Evolutionary conservation across 768 basidiomycete genomes (phyloP).

Genomic region (Boletus reticulatus): DNA sequence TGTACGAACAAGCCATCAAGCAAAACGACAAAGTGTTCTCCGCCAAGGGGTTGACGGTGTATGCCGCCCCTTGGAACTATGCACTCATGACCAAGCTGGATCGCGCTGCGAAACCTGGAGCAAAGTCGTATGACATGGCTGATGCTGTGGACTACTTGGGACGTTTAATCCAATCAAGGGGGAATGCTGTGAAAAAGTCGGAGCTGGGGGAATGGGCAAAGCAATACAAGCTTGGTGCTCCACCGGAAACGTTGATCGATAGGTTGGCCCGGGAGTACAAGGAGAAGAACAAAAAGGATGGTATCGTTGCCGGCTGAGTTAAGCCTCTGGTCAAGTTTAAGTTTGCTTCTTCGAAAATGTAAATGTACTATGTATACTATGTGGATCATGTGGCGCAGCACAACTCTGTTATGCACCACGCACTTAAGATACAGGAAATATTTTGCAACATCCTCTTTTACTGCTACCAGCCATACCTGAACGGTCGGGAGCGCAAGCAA

Average conservation of each 20-base stretch:
- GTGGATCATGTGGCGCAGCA: no score
- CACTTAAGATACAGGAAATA: no score
- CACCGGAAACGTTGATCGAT: background rate
- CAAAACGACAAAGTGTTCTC: conserved; percentile 4
- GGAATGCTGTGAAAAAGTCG: conserved; percentile 2
- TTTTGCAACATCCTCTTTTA: no score
- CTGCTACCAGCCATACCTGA: no score
- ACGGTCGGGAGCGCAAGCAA: no score
- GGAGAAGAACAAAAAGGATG: background rate
- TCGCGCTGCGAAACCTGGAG: conserved; percentile 2
- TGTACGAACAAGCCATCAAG: background rate
- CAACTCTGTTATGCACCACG: no score
- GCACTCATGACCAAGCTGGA: conserved; percentile 9
- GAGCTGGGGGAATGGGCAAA: conserved; percentile 1
- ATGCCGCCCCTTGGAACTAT: conserved; percentile 11
- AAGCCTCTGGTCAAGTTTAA: no score
- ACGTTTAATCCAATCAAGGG: background rate
- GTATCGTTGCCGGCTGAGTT: background rate
- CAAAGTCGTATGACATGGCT: conserved; percentile 6
- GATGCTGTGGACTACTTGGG: conserved; percentile 9
- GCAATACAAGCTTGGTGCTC: background rate
- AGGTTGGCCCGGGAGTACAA: background rate
- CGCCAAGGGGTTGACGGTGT: conserved; percentile 9
- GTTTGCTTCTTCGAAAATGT: no score
- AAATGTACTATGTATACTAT: no score